phyloP scores from a whole-genome alignment of 495 filamentous ascomycete species.

The Penicillium cataractarum region DNA sequence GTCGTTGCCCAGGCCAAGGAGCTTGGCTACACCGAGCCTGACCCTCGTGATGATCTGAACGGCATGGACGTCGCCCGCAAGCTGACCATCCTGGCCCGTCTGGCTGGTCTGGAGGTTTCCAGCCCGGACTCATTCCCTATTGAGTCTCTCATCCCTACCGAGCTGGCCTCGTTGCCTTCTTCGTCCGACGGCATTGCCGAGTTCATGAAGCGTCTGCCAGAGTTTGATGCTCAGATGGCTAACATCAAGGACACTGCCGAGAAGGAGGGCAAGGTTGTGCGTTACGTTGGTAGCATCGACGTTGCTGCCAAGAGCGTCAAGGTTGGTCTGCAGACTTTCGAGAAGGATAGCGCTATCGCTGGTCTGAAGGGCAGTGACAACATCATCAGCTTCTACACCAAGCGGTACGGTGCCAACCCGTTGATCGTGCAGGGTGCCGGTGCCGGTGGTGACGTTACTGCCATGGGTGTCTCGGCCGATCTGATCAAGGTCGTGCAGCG shows the following conservation, averaged over 20 bases:
- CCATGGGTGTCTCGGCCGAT: conserved; percentile 92
- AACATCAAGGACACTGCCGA: conserved; percentile 75
- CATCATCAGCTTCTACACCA: conserved; percentile 96
- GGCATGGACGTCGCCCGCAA: conserved; percentile 97
- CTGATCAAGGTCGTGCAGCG: conserved; percentile 78
- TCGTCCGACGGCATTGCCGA: conserved; percentile 64
- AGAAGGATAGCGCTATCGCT: conserved; percentile 82
- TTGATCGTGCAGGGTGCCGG: conserved; percentile 94
- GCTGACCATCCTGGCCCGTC: conserved; percentile 85
- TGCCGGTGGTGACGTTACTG: conserved; percentile 92
- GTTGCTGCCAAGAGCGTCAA: conserved; percentile 73
- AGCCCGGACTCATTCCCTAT: conserved; percentile 85
- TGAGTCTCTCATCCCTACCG: conserved; percentile 83
- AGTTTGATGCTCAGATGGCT: conserved; percentile 84
- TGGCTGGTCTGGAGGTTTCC: conserved; percentile 76
- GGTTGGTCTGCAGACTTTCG: conserved; percentile 87
- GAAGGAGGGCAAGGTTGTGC: conserved; percentile 84
- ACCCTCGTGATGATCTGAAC: conserved; percentile 94
- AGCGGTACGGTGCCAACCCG: conserved; percentile 86
- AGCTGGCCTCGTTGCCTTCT: conserved; percentile 71
- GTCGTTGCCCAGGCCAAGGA: conserved; percentile 90
- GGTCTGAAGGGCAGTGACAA: conserved; percentile 96
- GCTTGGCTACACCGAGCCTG: conserved; percentile 95
- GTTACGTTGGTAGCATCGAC: conserved; percentile 93
- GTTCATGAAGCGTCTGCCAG: conserved; percentile 75